phyloP scores from a whole-genome alignment of 208 protist species.

The Leishmania turanica region DNA sequence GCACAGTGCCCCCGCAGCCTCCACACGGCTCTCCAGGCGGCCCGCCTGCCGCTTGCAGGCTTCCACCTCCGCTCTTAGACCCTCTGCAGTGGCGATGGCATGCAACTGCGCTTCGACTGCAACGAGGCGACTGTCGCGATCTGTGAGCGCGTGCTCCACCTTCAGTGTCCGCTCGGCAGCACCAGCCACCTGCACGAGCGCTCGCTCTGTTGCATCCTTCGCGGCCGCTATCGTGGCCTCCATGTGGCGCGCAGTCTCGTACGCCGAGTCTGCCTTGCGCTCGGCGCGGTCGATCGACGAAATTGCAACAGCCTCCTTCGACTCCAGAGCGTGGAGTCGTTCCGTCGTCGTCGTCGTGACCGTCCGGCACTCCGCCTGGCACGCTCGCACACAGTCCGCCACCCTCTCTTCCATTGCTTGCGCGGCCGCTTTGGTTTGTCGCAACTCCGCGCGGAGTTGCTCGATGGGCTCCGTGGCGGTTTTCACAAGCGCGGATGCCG shows the following conservation, averaged over 20 bases:
- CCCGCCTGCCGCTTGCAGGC: slow-evolving; percentile 49
- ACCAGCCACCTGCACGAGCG: slow-evolving; percentile 34
- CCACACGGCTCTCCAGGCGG: slow-evolving; percentile 68
- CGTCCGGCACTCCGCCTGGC: slow-evolving; percentile 57
- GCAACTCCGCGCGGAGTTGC: slow-evolving; percentile 38
- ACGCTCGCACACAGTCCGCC: slow-evolving; percentile 46
- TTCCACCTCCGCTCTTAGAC: slow-evolving; percentile 68
- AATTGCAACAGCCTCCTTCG: slow-evolving; percentile 42
- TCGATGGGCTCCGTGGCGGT: slow-evolving; percentile 51
- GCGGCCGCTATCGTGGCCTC: slow-evolving; percentile 40
- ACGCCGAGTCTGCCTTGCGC: slow-evolving; percentile 63
- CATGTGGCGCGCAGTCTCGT: slow-evolving; percentile 43
- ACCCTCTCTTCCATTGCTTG: slow-evolving; percentile 51
- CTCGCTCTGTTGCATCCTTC: slow-evolving; percentile 44
- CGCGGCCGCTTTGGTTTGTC: slow-evolving; percentile 35
- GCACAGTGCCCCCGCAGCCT: slow-evolving; percentile 48
- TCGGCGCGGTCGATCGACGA: slow-evolving; percentile 73
- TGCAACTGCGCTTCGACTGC: slow-evolving; percentile 67
- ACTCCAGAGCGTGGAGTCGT: slow-evolving; percentile 73
- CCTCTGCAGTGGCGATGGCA: slow-evolving; percentile 51
- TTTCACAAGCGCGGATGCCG: slow-evolving; percentile 42
- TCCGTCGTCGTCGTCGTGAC: slow-evolving; percentile 51
- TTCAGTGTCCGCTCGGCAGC: slow-evolving; percentile 53
- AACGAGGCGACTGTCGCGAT: slow-evolving; percentile 63
- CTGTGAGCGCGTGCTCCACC: slow-evolving; percentile 58